Percentiles rank a stretch among this genome's conserved stretches.
Conservation (phyloP, 23 red algal species). For the Gracilaria gracilis region DNA sequence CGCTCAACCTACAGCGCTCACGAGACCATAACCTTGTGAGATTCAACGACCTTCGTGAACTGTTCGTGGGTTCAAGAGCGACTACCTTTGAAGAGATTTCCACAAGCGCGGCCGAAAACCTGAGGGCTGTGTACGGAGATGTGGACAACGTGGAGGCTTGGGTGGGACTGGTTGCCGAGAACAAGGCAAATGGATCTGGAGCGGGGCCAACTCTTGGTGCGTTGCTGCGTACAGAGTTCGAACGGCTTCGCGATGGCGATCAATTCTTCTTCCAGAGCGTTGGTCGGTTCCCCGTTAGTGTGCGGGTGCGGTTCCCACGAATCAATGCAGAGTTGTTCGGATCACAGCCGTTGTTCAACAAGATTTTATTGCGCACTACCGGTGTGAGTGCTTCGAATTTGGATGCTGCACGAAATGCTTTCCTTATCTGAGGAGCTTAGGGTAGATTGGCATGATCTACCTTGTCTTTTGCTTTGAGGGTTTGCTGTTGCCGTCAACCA, state of each 20-base stretch:
- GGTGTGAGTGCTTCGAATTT: no score
- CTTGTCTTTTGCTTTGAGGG: no score
- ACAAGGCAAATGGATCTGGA: constrained; percentile 6
- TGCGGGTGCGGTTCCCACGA: no score
- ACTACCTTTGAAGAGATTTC: not conserved
- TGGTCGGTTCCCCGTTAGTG: not conserved
- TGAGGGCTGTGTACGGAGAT: not conserved
- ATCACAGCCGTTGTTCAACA: no score
- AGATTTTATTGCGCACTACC: no score
- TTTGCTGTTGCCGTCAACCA: no score
- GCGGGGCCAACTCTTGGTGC: constrained; percentile 14
- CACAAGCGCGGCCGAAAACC: not conserved
- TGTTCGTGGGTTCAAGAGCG: not conserved
- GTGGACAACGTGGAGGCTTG: constrained; percentile 38
- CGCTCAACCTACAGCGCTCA: constrained; percentile 20
- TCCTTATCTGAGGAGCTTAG: no score
- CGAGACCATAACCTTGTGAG: not conserved
- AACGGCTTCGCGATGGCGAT: constrained; percentile 52
- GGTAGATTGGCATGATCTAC: no score
- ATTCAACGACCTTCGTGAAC: constrained; percentile 34
- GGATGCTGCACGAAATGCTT: no score
- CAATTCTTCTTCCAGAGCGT: constrained; percentile 38
- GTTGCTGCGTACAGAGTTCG: constrained; percentile 24
- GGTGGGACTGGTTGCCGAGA: constrained; percentile 23
- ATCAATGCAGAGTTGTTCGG: no score